A percentile compares a stretch with the other conserved stretches of the same genome.
Conservation (phyloP, 495 filamentous ascomycete genomes). For the Penicilliopsis zonata region DNA sequence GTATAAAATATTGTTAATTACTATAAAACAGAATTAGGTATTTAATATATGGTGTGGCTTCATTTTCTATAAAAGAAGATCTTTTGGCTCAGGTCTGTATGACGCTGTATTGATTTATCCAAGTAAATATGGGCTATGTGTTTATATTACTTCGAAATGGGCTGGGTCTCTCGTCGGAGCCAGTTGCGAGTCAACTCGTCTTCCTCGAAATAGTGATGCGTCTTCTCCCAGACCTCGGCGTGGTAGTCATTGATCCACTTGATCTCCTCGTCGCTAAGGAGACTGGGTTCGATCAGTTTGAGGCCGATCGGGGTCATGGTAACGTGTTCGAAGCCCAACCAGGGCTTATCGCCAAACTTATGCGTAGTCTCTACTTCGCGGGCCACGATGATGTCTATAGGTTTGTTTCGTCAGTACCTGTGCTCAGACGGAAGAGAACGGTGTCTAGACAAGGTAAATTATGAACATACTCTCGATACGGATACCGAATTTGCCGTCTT, state of each 20-base stretch:
- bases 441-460: no score
- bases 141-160: slow-evolving; percentile 32
- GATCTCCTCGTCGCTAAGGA: slow-evolving; percentile 68
- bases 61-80: no score
- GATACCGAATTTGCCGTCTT: slow-evolving; percentile 95
- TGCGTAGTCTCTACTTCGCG: slow-evolving; percentile 76
- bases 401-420: slow-evolving; percentile 8
- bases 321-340: slow-evolving; percentile 90
- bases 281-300: slow-evolving; percentile 67
- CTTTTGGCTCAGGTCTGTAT: no score
- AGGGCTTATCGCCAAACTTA: slow-evolving; percentile 86
- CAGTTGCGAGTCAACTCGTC: slow-evolving; percentile 60
- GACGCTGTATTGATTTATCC: no score
- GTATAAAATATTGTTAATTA: no score
- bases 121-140: no score
- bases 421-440: slow-evolving; percentile 1
- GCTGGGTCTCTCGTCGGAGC: slow-evolving; percentile 74
- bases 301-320: slow-evolving; percentile 93
- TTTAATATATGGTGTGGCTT: no score
- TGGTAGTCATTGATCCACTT: slow-evolving; percentile 85
- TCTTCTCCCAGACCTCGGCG: slow-evolving; percentile 69
- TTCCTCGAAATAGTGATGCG: slow-evolving; percentile 63
- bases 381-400: slow-evolving; percentile 65
- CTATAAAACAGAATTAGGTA: no score
- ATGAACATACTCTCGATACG: slow-evolving; percentile 89